Base-by-base conservation (phyloP, 176 grass and related monocot species). In the Aegilops tauschii region DNA sequence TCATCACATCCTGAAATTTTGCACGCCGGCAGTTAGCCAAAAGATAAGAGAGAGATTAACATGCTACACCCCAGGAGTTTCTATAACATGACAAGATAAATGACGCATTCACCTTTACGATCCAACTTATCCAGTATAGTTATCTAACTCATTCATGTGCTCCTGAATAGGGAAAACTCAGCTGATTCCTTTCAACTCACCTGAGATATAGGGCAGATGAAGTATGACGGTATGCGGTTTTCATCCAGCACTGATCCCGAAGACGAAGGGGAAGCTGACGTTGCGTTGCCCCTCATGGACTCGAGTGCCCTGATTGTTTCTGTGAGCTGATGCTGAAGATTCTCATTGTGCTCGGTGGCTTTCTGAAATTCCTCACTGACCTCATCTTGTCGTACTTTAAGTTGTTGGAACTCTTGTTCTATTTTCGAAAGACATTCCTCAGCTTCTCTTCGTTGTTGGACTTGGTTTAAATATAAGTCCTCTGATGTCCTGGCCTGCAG, bases 121-220 rank as follows among this genome's bases (percentile, higher is more conserved):
- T 61, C 45, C 27, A 61, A 40, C 9, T 44, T 9, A 61, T 32
- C 78, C 11, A 16, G 52, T 63, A 31, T 4, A 9, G 20, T 8
- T 0, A 5, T 64, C 29, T 31, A 83, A 83, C 59, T 61, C 11
- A 62, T 76, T 61, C 17, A 67, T 10, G 36, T 61, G 61, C 6
- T 56, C 36, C 73, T 20, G n/a, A 52, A 30, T 16, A 28, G 27
- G 49, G 28, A 1, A 79, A 73, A 80, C 5, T 16, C 5, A 25
- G 2, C 28, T 14, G 30, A 16, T 10, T 0, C 3, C 37, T 86
- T 70, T 32, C 4, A 32, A 54, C 67, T 40, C 20, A 90, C 89
- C 80, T 87, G 85, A 75, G 27, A 84, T 73, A 90, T 80, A 74
- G 89, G 85, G 5, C 89, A 90, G 10, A 83, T 61, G 80, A 87